A percentile compares a stretch with the other conserved stretches of the same genome.
Evolutionary conservation across 768 basidiomycete species (phyloP).

Genomic region (Chlorophyllum brunneum): DNA sequence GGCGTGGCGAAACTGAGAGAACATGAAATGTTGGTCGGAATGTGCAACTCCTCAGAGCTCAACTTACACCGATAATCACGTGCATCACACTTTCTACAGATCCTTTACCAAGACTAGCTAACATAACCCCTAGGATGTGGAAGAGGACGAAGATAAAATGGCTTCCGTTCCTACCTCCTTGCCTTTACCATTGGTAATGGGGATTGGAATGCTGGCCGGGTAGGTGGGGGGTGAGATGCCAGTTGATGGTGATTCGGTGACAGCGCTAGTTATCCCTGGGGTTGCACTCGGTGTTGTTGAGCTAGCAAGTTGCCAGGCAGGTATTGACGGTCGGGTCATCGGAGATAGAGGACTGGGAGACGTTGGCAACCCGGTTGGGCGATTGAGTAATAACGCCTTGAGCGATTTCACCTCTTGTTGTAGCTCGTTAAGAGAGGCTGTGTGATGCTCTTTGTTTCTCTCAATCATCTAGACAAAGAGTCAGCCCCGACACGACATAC

Average conservation of each 20-base stretch:
- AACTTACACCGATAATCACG: conserved; percentile 1
- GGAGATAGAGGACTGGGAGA: conserved; percentile 50
- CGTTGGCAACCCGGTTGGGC: conserved; percentile 49
- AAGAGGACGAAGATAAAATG: not conserved
- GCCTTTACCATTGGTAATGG: conserved; percentile 47
- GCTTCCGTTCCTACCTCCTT: conserved; percentile 41
- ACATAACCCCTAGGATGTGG: not conserved
- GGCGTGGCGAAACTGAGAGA: conserved; percentile 68
- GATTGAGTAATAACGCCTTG: conserved; percentile 81
- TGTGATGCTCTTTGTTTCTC: conserved; percentile 84
- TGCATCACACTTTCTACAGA: conserved; percentile 1
- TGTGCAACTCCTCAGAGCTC: not conserved
- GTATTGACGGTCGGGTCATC: conserved; percentile 69
- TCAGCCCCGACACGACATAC: too few relatives aligned
- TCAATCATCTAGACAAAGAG: conserved; percentile 83
- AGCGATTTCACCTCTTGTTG: conserved; percentile 94
- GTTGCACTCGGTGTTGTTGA: not conserved
- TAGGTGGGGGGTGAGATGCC: conserved; percentile 15
- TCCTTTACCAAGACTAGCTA: not conserved
- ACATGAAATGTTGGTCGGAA: too few relatives aligned
- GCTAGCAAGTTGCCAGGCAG: conserved; percentile 83
- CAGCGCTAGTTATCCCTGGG: conserved; percentile 14
- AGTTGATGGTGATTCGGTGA: conserved; percentile 20
- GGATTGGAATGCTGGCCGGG: not conserved
- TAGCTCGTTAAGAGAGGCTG: conserved; percentile 77